These are phyloP conservation scores for Fragaria iinumae DNA, from an alignment of 306 rosid species.

Conservation along the genomic window DNA sequence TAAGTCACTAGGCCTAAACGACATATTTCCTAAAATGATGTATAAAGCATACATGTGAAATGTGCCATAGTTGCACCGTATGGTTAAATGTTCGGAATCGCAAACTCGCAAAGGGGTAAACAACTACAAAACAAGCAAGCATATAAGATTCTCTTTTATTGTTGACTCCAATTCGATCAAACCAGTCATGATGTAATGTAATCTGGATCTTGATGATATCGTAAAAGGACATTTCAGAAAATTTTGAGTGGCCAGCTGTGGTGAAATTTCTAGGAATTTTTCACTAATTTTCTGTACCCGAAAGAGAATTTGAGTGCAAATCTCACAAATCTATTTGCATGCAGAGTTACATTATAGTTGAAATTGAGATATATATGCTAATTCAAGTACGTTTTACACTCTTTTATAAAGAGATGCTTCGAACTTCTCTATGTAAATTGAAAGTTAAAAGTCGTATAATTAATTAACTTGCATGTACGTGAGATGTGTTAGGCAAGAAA, in stretches of 20 bases:
- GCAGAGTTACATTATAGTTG: background rate
- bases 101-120: constrained; percentile 13
- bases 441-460: background rate
- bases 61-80: constrained; percentile 12
- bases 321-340: too few species aligned
- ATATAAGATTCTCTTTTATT: constrained; percentile 5
- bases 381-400: background rate
- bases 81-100: constrained; percentile 9
- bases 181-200: constrained; percentile 16
- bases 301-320: too few species aligned
- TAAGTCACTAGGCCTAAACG: background rate
- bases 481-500: background rate
- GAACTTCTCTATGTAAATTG: background rate
- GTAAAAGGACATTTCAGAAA: constrained; percentile 8
- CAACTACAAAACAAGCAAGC: constrained; percentile 23
- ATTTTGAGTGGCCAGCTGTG: constrained; percentile 15
- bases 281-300: too few species aligned
- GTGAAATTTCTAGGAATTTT: background rate
- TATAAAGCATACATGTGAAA: constrained; percentile 20
- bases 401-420: background rate
- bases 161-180: constrained; percentile 36
- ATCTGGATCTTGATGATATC: constrained; percentile 8
- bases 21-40: constrained; percentile 1
- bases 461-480: background rate
- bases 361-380: background rate